Evolutionary conservation across 495 filamentous ascomycete species (phyloP).

Genomic region (Ramalina intermedia): DNA sequence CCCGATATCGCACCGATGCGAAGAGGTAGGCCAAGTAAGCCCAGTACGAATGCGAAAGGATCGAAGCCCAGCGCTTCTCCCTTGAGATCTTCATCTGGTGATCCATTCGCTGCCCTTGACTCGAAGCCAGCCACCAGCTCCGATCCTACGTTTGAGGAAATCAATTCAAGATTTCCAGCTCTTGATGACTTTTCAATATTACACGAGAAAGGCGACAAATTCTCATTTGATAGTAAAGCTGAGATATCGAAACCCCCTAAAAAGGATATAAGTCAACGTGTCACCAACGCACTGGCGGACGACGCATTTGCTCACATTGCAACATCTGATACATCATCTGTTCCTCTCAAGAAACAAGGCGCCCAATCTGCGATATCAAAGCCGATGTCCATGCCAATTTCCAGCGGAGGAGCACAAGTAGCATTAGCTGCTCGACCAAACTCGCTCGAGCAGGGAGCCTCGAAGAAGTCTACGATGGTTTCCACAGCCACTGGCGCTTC

Average conservation of each 20-base stretch:
- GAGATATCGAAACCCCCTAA: constrained; percentile 31
- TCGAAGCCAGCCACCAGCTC: constrained; percentile 35
- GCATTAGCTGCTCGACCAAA: constrained; percentile 17
- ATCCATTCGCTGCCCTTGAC: constrained; percentile 86
- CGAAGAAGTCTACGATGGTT: constrained; percentile 57
- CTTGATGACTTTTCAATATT: constrained; percentile 86
- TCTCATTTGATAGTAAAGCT: constrained; percentile 59
- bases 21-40: constrained; percentile 61
- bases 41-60: constrained; percentile 25
- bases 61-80: constrained; percentile 63
- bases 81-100: constrained; percentile 49
- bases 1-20: constrained; percentile 94
- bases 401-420: constrained; percentile 3
- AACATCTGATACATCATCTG: constrained; percentile 15
- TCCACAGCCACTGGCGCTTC: constrained; percentile 91
- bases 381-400: constrained; percentile 14
- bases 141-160: constrained; percentile 48
- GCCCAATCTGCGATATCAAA: background rate
- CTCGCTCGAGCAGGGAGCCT: constrained; percentile 43
- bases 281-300: constrained; percentile 76
- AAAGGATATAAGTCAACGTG: constrained; percentile 52
- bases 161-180: constrained; percentile 75
- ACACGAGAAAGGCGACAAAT: constrained; percentile 73
- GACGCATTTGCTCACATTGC: constrained; percentile 57
- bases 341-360: background rate